A percentile compares a stretch with the other conserved stretches of the same genome.
Conservation (phyloP, 2,329 filamentous ascomycete genomes). For the Ceratocystis ficicola region DNA sequence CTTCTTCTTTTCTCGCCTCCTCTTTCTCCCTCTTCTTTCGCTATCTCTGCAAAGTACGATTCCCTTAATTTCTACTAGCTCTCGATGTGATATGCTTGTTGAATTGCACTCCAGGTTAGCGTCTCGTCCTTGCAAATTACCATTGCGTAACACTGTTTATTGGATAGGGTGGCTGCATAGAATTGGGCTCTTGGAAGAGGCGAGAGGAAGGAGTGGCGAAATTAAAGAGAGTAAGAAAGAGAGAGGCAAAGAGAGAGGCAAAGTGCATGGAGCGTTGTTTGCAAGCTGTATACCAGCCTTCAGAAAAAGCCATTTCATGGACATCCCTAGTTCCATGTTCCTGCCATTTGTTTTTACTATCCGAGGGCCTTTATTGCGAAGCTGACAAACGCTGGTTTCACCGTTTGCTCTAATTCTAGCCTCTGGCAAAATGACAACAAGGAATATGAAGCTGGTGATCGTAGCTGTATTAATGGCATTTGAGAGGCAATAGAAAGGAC, state of each 20-base stretch:
- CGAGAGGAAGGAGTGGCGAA: not conserved
- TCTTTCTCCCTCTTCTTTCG: not conserved
- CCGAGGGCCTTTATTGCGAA: not conserved
- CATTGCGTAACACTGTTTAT: conserved; percentile 5
- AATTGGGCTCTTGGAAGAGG: not conserved
- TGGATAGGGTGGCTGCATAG: not conserved
- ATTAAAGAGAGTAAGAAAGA: not conserved
- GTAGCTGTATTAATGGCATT: not conserved
- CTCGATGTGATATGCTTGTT: not conserved
- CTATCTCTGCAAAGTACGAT: not conserved
- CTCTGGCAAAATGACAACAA: not conserved
- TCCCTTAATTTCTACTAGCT: not conserved
- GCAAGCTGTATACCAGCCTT: no score
- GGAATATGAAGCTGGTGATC: not conserved
- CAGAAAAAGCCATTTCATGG: not conserved
- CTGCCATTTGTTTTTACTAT: not conserved
- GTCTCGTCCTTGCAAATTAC: not conserved
- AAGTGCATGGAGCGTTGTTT: not conserved
- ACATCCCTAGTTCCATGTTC: not conserved
- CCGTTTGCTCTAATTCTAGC: not conserved
- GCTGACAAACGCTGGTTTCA: not conserved
- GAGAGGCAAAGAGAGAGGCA: not conserved
- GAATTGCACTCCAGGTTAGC: not conserved
- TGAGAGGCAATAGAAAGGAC: not conserved
- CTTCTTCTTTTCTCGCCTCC: not conserved